phyloP scores from a whole-genome alignment of 202 grass and related monocot species.

The Bolboschoenoplectus hybrid region DNA sequence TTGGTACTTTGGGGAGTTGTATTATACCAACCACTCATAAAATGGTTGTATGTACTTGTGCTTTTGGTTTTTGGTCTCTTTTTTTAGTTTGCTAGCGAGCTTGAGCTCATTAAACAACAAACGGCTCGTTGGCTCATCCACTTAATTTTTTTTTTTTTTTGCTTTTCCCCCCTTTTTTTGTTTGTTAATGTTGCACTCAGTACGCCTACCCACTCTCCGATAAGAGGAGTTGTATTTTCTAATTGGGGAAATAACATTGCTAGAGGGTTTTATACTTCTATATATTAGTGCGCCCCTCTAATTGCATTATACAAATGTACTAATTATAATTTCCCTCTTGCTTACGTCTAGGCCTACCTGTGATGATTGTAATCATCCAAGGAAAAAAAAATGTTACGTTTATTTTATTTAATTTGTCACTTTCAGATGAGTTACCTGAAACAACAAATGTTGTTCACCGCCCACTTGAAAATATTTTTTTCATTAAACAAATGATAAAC shows the following conservation, averaged over 20 bases:
- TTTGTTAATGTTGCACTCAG: conserved; percentile 26
- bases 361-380: not conserved
- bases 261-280: not conserved
- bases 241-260: not conserved
- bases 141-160: conserved; percentile 9
- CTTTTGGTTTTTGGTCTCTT: conserved; percentile 25
- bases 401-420: conserved; percentile 21
- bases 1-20: conserved; percentile 41
- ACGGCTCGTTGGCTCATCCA: conserved; percentile 34
- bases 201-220: not conserved
- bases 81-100: conserved; percentile 30
- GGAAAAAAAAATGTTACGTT: not conserved
- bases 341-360: not conserved
- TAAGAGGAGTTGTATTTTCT: not conserved
- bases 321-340: conserved; percentile 9
- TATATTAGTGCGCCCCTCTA: not conserved
- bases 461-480: conserved; percentile 10
- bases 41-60: conserved; percentile 34
- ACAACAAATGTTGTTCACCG: not conserved
- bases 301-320: not conserved
- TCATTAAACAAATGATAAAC: not conserved
- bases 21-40: conserved; percentile 36
- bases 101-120: conserved; percentile 38
- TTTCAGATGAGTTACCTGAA: not conserved
- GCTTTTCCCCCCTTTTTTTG: not conserved